Conservation (phyloP, 352 stramenopile genomes). For the Globisporangium takayamanum region DNA sequence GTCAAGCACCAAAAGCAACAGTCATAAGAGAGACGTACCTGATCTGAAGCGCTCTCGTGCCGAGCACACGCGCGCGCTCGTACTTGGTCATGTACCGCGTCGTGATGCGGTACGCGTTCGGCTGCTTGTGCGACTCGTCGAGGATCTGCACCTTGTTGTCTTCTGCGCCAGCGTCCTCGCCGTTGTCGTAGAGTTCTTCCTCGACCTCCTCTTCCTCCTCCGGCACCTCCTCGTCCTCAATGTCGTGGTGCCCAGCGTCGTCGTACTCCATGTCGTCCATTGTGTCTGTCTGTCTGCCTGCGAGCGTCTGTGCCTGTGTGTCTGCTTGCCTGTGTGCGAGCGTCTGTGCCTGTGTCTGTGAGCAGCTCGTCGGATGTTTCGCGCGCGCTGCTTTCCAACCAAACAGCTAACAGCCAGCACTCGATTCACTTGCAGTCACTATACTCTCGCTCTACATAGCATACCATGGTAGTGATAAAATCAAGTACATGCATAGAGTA, state of each 20-base stretch:
- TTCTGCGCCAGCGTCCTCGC: constrained; percentile 39
- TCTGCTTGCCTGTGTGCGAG: neutral
- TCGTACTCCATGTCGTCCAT: constrained; percentile 89
- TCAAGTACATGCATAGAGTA: neutral
- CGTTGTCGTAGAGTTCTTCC: constrained; percentile 65
- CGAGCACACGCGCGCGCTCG: constrained; percentile 96
- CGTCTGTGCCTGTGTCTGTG: neutral
- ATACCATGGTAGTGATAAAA: neutral
- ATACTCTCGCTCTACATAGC: neutral
- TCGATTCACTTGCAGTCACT: constrained; percentile 1
- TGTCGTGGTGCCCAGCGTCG: constrained; percentile 62
- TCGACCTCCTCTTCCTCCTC: constrained; percentile 79
- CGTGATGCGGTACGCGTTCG: constrained; percentile 90
- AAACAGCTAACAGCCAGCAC: constrained; percentile 1
- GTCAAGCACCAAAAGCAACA: neutral
- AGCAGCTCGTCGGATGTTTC: neutral
- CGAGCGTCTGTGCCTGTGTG: neutral
- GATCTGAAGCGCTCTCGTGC: constrained; percentile 98
- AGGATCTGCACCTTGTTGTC: constrained; percentile 71
- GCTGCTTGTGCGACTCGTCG: constrained; percentile 82
- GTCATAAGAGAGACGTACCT: constrained; percentile 36
- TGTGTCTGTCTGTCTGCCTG: constrained; percentile 1
- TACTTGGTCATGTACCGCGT: constrained; percentile 99
- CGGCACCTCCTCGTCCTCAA: constrained; percentile 78
- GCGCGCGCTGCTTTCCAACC: constrained; percentile 11